phyloP scores from a whole-genome alignment of 164 flowering plant species.

The Stephania cephalantha region DNA sequence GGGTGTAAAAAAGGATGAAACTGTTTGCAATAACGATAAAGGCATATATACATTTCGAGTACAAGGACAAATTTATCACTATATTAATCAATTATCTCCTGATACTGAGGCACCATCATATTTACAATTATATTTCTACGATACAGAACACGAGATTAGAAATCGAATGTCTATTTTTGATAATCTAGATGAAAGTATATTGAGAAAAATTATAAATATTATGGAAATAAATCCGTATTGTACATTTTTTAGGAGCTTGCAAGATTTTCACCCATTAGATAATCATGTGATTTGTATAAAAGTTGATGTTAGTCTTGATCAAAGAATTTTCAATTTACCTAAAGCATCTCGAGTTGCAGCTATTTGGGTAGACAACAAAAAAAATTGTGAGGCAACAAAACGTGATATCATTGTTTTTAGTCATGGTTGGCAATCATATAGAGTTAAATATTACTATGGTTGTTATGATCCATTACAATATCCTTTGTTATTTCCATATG shows the following conservation, averaged over 20 bases:
- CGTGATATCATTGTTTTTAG: neutral
- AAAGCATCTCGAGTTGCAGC: neutral
- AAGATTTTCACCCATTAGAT: too few species aligned
- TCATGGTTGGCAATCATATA: neutral
- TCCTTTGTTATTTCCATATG: neutral
- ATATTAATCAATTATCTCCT: neutral
- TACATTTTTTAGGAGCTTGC: too few species aligned
- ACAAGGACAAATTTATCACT: neutral
- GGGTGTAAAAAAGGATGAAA: neutral
- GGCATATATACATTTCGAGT: neutral
- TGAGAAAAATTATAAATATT: too few species aligned
- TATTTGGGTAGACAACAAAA: neutral
- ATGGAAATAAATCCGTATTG: too few species aligned
- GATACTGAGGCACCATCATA: neutral
- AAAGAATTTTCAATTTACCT: neutral
- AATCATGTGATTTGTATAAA: neutral
- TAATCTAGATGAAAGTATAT: too few species aligned
- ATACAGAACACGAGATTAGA: neutral
- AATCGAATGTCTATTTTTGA: too few species aligned
- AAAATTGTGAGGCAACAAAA: neutral
- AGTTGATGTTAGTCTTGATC: neutral
- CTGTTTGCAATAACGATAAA: too few species aligned
- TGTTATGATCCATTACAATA: too few species aligned
- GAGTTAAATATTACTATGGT: too few species aligned
- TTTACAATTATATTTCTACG: neutral